Percentiles rank a stretch among this genome's conserved stretches.
These are phyloP conservation scores for Gyromitra esculenta DNA, from an alignment of 2,329 filamentous ascomycete genomes.

Conservation along the genomic window DNA sequence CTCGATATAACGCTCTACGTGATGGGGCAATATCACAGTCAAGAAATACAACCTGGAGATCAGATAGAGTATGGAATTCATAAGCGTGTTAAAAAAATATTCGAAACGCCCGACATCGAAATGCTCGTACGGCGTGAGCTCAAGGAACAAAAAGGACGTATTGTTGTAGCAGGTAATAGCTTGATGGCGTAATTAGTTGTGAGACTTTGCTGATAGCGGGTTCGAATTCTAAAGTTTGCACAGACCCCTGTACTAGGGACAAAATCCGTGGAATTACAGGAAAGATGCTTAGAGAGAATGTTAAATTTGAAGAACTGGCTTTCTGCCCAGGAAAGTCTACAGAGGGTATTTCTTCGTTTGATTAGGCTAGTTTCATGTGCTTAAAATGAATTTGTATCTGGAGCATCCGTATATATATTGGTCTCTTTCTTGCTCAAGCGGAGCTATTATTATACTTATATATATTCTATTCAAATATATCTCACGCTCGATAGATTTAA, in stretches of 20 bases:
- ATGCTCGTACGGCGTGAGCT: not conserved
- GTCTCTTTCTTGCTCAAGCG: no score
- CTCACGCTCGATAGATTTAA: no score
- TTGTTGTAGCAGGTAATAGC: conserved; percentile 14
- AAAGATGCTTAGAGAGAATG: conserved; percentile 7
- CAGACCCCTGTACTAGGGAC: conserved; percentile 6
- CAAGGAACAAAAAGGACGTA: conserved; percentile 4
- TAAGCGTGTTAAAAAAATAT: not conserved
- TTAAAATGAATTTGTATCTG: no score
- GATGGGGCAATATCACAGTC: not conserved
- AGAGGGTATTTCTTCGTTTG: not conserved
- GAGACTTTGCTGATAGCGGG: not conserved
- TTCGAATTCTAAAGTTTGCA: not conserved
- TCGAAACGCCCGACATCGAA: not conserved
- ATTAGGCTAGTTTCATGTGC: not conserved
- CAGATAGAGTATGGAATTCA: not conserved
- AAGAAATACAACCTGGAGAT: not conserved
- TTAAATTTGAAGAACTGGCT: conserved; percentile 5
- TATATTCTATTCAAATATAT: no score
- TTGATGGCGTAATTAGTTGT: not conserved
- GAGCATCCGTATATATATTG: no score
- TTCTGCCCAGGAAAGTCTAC: not conserved
- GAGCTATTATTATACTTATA: no score
- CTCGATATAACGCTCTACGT: conserved; percentile 22
- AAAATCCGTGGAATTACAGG: not conserved